Evolutionary conservation across 2,329 filamentous ascomycete genomes (phyloP).

Genomic region (Thielaviopsis cerberus): DNA sequence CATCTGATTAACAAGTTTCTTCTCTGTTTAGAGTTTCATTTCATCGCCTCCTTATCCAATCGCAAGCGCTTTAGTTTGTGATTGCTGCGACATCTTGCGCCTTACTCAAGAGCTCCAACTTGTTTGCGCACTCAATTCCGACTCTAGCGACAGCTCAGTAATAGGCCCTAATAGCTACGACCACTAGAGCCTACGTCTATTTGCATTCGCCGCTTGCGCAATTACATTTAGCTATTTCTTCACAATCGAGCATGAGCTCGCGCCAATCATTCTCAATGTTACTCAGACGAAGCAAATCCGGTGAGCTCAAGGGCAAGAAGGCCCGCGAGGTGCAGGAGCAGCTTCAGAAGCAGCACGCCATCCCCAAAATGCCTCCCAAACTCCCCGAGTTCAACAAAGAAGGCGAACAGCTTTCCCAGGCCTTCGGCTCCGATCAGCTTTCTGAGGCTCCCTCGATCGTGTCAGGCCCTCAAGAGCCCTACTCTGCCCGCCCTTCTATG

Average conservation of each 20-base stretch:
- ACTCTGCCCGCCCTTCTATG: constrained; percentile 31
- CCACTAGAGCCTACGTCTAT: not conserved
- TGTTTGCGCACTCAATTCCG: not conserved
- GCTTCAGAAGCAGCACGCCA: constrained; percentile 29
- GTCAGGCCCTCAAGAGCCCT: constrained; percentile 27
- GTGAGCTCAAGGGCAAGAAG: constrained; percentile 44
- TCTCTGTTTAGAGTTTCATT: not conserved
- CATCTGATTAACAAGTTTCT: not conserved
- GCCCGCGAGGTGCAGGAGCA: constrained; percentile 38
- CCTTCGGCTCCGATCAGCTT: constrained; percentile 30
- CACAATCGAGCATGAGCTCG: constrained; percentile 18
- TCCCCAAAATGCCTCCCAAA: constrained; percentile 30
- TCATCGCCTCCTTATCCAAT: not conserved
- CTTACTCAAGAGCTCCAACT: not conserved
- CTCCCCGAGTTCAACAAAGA: constrained; percentile 34
- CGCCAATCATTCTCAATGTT: constrained; percentile 37
- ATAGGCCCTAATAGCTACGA: not conserved
- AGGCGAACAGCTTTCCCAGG: constrained; percentile 27
- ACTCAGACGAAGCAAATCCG: constrained; percentile 49
- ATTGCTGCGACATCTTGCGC: not conserved
- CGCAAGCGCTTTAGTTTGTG: not conserved
- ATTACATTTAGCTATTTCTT: not conserved
- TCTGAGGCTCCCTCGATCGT: constrained; percentile 44
- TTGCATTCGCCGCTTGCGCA: not conserved
- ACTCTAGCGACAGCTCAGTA: not conserved